phyloP scores from a whole-genome alignment of 768 basidiomycete genomes.

The Pisolithus microcarpus region DNA sequence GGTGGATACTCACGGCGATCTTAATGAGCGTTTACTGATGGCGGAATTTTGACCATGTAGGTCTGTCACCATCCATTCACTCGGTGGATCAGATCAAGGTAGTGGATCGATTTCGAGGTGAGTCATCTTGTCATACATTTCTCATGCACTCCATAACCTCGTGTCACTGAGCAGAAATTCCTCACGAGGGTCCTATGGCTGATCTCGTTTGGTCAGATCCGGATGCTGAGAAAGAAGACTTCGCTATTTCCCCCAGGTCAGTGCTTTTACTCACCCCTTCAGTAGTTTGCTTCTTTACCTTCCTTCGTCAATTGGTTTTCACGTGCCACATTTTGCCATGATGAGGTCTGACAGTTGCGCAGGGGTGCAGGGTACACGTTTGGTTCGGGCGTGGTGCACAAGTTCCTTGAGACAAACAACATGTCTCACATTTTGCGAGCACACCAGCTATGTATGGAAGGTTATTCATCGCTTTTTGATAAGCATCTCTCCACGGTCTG shows the following conservation, averaged over 20 bases:
- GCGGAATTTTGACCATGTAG: constrained; percentile 34
- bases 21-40: constrained; percentile 2
- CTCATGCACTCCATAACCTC: constrained; percentile 16
- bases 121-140: constrained; percentile 10
- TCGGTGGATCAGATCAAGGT: constrained; percentile 99
- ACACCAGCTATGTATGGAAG: constrained; percentile 99
- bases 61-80: constrained; percentile 95
- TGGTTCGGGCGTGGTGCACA: constrained; percentile 94
- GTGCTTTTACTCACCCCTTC: constrained; percentile 19
- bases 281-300: constrained; percentile 6
- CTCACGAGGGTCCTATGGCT: constrained; percentile 99
- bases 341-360: background rate
- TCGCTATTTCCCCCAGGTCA: constrained; percentile 95
- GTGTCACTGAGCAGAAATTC: constrained; percentile 65
- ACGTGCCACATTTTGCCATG: constrained; percentile 9
- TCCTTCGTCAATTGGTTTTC: constrained; percentile 5
- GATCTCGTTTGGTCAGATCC: constrained; percentile 99
- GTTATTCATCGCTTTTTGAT: constrained; percentile 95
- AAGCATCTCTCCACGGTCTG: constrained; percentile 95
- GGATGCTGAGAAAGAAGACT: constrained; percentile 98
- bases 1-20: constrained; percentile 42
- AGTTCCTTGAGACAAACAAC: constrained; percentile 91
- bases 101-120: constrained; percentile 95
- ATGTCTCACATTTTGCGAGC: constrained; percentile 98
- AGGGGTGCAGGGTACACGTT: constrained; percentile 99